Evolutionary conservation across 1,284 basidiomycete species (phyloP), one percentile per base, ranked within the genome.

Genomic region (Heterobasidion irregulare): DNA sequence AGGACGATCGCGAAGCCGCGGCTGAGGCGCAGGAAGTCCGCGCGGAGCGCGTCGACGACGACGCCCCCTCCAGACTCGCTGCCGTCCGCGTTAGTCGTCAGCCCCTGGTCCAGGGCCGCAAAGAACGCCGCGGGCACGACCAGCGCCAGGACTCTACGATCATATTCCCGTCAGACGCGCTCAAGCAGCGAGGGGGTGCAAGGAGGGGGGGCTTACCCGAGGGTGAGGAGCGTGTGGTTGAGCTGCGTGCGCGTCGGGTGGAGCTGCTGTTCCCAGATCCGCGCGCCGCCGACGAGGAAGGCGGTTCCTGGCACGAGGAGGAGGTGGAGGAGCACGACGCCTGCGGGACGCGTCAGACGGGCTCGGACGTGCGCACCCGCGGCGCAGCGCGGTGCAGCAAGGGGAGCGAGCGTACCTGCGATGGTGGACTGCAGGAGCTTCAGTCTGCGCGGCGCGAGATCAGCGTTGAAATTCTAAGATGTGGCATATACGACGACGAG

Each of bases 81-180:
- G 15, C 59, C 60, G 12, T 64, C 63, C 15, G 64, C 62, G 2
- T 65, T 57, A 8, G 63, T 55, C 4, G 63, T 59, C 2, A 66
- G 53, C 51, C 72, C 73, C 1, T 71, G 70, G 57, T 82, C 75
- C n/a, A 84, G 64, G 0, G 84, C 79, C 7, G 82, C 73, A 59
- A 86, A 89, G 66, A 84, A 82, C 2, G 82, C 81, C 8, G 79
- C 78, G 1, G 85, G 85, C 1, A 87, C 67, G 6, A 86, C 68
- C 2, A 86, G 69, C 13, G 79, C 75, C 58, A 88, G 64, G 1
- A 86, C 81, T 16, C 84, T 86, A 60, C 36, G 3, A 41, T 6
- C 10, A 6, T 0, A 5, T 2, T 26, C 26, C 2, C 3, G 16
- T 44, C 41, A 44, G 41, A 5, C 26, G 26, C 15, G 12, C 1